A percentile compares a stretch with the other conserved stretches of the same genome.
Evolutionary conservation across 2,329 filamentous ascomycete species (phyloP).

Genomic region (Scedosporium dehoogii): DNA sequence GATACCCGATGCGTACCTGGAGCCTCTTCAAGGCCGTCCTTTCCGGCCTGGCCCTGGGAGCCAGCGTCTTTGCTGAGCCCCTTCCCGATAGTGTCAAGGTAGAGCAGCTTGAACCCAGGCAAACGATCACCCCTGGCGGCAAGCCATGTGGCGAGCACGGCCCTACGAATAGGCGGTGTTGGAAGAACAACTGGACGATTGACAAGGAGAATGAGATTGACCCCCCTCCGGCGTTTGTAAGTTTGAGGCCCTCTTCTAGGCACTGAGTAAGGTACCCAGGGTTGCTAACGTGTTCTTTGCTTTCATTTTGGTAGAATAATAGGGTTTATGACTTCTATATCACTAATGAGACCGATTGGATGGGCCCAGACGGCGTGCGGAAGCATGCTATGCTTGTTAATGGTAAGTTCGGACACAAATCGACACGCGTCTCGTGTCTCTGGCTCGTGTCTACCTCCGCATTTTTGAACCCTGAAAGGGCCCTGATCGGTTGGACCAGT

Average conservation of each 20-base stretch:
- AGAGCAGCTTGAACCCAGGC: slow-evolving; percentile 8
- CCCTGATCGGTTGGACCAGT: neutral
- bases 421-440: neutral
- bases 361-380: slow-evolving; percentile 14
- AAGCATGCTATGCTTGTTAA: slow-evolving; percentile 35
- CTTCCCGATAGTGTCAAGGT: neutral
- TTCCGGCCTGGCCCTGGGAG: slow-evolving; percentile 1
- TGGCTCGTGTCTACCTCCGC: neutral
- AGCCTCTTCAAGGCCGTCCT: neutral
- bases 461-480: neutral
- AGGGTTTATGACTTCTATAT: slow-evolving; percentile 18
- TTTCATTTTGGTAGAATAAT: neutral
- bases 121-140: slow-evolving; percentile 15
- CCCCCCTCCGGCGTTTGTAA: slow-evolving; percentile 15
- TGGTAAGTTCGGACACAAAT: slow-evolving; percentile 14
- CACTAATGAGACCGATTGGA: slow-evolving; percentile 13
- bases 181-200: slow-evolving; percentile 21
- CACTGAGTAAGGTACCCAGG: neutral
- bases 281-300: too few relatives aligned
- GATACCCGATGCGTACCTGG: neutral
- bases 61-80: neutral
- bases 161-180: slow-evolving; percentile 20
- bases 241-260: neutral
- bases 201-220: slow-evolving; percentile 19
- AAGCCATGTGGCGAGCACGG: slow-evolving; percentile 17